Conservation (phyloP, 257 asterid species). For the Salvia rosmarinus region DNA sequence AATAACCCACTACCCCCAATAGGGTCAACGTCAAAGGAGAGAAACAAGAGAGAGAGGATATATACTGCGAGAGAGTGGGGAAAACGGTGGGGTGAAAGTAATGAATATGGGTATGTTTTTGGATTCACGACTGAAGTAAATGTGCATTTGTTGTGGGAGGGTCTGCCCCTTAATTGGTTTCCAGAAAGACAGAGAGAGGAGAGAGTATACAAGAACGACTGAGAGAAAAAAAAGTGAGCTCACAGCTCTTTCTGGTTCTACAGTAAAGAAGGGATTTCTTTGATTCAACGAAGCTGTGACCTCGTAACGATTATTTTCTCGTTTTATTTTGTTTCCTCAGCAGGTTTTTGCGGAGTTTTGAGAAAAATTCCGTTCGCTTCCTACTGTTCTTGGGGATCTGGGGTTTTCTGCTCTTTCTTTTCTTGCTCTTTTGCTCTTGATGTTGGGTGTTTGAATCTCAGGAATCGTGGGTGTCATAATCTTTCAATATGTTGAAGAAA, state of each 20-base stretch:
- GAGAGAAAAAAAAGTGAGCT: conserved; percentile 27
- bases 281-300: conserved; percentile 36
- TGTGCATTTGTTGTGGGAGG: conserved; percentile 67
- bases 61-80: conserved; percentile 22
- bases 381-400: conserved; percentile 57
- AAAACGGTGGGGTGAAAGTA: conserved; percentile 43
- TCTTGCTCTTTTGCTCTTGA: background rate
- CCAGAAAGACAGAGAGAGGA: conserved; percentile 33
- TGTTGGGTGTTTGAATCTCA: conserved; percentile 43
- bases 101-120: conserved; percentile 51
- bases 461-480: conserved; percentile 36
- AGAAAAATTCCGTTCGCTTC: conserved; percentile 24
- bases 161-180: conserved; percentile 46
- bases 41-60: conserved; percentile 37
- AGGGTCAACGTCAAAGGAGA: conserved; percentile 52
- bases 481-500: conserved; percentile 31
- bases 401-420: conserved; percentile 32
- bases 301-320: conserved; percentile 29
- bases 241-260: conserved; percentile 46
- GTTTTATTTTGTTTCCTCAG: background rate
- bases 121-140: conserved; percentile 65
- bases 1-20: conserved; percentile 34
- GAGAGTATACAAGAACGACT: conserved; percentile 28
- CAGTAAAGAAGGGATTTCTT: conserved; percentile 32
- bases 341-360: conserved; percentile 28